A percentile compares a stretch with the other conserved stretches of the same genome.
phyloP scores from a whole-genome alignment of 1,284 basidiomycete genomes.

The Phlebopus sp. region DNA sequence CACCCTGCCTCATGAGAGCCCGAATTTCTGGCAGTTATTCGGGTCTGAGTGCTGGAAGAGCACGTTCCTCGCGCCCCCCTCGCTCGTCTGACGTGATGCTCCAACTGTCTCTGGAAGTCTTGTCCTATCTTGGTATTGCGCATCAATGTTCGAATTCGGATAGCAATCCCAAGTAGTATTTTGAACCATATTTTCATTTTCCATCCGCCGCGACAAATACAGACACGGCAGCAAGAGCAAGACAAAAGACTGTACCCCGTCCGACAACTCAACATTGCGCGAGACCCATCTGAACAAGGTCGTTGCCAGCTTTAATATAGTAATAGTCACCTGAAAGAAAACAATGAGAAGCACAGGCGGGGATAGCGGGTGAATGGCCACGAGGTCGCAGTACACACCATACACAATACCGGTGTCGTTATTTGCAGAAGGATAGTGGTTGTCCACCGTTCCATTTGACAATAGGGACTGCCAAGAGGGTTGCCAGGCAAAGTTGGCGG shows the following conservation, averaged over 20 bases:
- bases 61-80: too few relatives aligned
- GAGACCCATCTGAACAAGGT: slow-evolving; percentile 14
- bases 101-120: too few relatives aligned
- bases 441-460: slow-evolving; percentile 49
- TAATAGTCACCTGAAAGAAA: slow-evolving; percentile 16
- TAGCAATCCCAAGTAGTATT: too few relatives aligned
- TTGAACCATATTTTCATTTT: background rate
- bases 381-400: slow-evolving; percentile 27
- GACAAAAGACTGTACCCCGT: background rate
- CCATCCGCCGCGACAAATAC: too few relatives aligned
- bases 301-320: slow-evolving; percentile 15
- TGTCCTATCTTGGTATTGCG: too few relatives aligned
- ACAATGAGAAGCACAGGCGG: background rate
- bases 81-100: too few relatives aligned
- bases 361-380: background rate
- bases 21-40: too few relatives aligned
- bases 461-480: slow-evolving; percentile 44
- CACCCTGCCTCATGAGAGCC: too few relatives aligned
- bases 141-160: too few relatives aligned
- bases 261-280: slow-evolving; percentile 5
- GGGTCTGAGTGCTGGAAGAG: too few relatives aligned
- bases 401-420: slow-evolving; percentile 48
- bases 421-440: slow-evolving; percentile 36
- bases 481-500: slow-evolving; percentile 39
- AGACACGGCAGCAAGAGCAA: too few relatives aligned